Evolutionary conservation across 2,329 filamentous ascomycete species (phyloP).

Genomic region (Ophiostoma australiae): DNA sequence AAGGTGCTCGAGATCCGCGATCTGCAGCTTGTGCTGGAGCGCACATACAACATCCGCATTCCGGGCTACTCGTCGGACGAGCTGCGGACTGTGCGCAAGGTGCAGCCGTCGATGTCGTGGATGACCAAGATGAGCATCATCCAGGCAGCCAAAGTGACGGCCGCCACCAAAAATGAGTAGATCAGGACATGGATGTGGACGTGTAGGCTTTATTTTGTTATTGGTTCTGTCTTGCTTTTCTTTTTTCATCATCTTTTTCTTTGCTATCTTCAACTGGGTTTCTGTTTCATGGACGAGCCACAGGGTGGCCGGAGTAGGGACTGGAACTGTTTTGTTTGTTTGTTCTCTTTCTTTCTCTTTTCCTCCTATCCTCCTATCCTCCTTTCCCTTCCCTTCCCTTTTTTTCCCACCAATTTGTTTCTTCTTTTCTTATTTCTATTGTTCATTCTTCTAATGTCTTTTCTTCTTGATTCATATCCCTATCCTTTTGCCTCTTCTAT

Average conservation of each 20-base stretch:
- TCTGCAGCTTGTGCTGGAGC: constrained; percentile 75
- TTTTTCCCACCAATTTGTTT: too few relatives aligned
- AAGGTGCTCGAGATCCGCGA: constrained; percentile 86
- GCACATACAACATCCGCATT: constrained; percentile 84
- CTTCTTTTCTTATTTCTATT: neutral
- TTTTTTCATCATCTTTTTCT: neutral
- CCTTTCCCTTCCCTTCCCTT: neutral
- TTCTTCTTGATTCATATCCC: neutral
- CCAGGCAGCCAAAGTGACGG: constrained; percentile 81
- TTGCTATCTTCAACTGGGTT: neutral
- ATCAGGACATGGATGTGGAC: too few relatives aligned
- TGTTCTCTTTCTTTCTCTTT: neutral
- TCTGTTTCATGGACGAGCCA: neutral
- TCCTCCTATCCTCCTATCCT: too few relatives aligned
- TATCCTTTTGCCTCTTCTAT: neutral
- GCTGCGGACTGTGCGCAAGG: constrained; percentile 87
- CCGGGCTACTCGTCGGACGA: constrained; percentile 94
- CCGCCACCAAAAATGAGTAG: constrained; percentile 42
- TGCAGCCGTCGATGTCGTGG: constrained; percentile 82
- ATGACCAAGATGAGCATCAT: constrained; percentile 96
- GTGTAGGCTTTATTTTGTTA: too few relatives aligned
- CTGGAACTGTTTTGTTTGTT: neutral
- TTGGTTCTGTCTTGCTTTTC: too few relatives aligned
- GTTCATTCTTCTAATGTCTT: too few relatives aligned
- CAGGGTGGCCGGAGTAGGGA: constrained; percentile 5